A percentile compares a stretch with the other conserved stretches of the same genome.
Evolutionary conservation across 148 eudicot genomes (phyloP).

Genomic region (Bassia scoparia): DNA sequence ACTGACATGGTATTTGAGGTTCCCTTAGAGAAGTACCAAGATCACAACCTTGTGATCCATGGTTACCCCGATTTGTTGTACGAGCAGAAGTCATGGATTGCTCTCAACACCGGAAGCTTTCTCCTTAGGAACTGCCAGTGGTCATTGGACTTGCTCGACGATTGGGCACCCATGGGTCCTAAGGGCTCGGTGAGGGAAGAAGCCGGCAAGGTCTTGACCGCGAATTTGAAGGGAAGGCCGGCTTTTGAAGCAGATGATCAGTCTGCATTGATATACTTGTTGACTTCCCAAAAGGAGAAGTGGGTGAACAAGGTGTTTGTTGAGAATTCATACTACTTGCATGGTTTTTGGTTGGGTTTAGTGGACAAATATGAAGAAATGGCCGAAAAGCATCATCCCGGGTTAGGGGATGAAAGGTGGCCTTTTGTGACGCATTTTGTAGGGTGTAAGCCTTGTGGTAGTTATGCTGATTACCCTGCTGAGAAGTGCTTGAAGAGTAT

Average conservation of each 20-base stretch:
- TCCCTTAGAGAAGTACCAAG: conserved; percentile 49
- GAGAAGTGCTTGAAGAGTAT: conserved; percentile 60
- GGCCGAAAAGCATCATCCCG: conserved; percentile 49
- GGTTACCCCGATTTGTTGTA: conserved; percentile 67
- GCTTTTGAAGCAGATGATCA: conserved; percentile 77
- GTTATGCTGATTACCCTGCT: conserved; percentile 62
- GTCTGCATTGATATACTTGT: conserved; percentile 65
- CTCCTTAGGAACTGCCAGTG: conserved; percentile 68
- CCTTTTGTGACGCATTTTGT: conserved; percentile 80
- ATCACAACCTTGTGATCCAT: conserved; percentile 54
- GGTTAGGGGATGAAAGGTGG: conserved; percentile 63
- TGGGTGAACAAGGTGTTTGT: conserved; percentile 58
- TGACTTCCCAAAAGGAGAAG: conserved; percentile 38
- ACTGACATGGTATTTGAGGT: conserved; percentile 74
- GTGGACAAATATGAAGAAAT: conserved; percentile 63
- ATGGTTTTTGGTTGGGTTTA: conserved; percentile 66
- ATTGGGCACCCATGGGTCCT: conserved; percentile 85
- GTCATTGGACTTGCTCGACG: conserved; percentile 65
- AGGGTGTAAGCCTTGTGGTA: conserved; percentile 79
- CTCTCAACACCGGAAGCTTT: conserved; percentile 64
- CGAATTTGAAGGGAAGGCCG: conserved; percentile 49
- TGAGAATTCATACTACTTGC: conserved; percentile 61
- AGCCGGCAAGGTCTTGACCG: conserved; percentile 54
- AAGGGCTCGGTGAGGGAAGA: conserved; percentile 50
- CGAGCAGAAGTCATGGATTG: conserved; percentile 64